Conservation (phyloP, 2,329 filamentous ascomycete species). For the Arthrobotrys pseudoclavata region DNA sequence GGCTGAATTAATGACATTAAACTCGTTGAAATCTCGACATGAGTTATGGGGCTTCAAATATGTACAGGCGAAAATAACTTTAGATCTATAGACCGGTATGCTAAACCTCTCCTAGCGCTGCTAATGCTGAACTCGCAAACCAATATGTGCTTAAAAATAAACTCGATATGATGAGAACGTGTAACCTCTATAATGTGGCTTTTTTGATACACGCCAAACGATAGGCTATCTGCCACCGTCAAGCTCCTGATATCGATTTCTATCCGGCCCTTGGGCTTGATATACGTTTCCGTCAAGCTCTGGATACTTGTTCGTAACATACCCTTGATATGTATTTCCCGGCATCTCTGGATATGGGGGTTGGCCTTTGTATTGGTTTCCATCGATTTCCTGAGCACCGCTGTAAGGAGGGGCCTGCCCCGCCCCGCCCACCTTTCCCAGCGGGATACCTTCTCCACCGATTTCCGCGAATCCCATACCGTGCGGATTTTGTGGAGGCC, state of each 20-base stretch:
- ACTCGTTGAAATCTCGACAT: neutral
- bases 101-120: neutral
- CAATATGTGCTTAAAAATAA: conserved; percentile 7
- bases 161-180: neutral
- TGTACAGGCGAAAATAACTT: conserved; percentile 9
- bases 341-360: conserved; percentile 22
- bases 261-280: conserved; percentile 23
- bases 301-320: conserved; percentile 9
- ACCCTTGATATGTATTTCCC: conserved; percentile 2
- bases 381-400: conserved; percentile 18
- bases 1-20: conserved; percentile 1
- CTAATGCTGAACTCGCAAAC: conserved; percentile 10
- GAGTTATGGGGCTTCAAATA: neutral
- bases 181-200: neutral
- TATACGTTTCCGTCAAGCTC: conserved; percentile 21
- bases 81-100: neutral
- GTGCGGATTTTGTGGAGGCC: conserved; percentile 16
- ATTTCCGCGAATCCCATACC: conserved; percentile 28
- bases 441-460: conserved; percentile 2
- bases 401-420: conserved; percentile 23
- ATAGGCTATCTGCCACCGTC: conserved; percentile 1
- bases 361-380: conserved; percentile 23
- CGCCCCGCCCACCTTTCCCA: neutral
- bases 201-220: neutral
- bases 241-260: conserved; percentile 23